Evolutionary conservation across 1,284 basidiomycete genomes (phyloP), one percentile per base, ranked within the genome.

Genomic region (Mycena sp.): DNA sequence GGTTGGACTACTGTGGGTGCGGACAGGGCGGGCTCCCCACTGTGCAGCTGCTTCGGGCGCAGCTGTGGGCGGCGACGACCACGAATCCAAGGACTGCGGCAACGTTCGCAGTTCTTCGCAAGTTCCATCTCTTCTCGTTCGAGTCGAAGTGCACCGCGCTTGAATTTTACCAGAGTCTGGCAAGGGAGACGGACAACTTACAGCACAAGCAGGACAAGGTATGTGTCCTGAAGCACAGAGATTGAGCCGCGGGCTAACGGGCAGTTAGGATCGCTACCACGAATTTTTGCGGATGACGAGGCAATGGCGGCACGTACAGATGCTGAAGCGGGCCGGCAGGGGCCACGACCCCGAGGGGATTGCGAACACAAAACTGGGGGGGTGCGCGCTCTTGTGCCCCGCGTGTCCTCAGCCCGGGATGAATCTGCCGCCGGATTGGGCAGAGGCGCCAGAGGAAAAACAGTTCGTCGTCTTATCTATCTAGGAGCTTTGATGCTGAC

Each of bases 1-100:
- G n/a, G 9, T 7, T 77, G 1, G 65, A 72, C 38, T 77, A 75
- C 61, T 78, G 77, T 45, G 64, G 61, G 14, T 78, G 76, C 43
- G 37, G 29, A 30, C 14, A 14, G 3, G 61, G 21, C 11, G 41
- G n/a, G 35, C 58, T 17, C 3, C 37, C 16, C 37, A 51, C 51
- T 3, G 45, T 58, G 12, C 69, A 70, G 41, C 64, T 70, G 10
- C 55, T 70, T 3, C 63, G 61, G 11, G 37, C 32, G 7, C 41
- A 50, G 10, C 58, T 62, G 19, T 70, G 51, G 21, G 66, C 69
- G 0, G 63, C 68, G 9, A 69, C 68, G 7, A 46, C 56, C 2
- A 50, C 51, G 16, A 60, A 40, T 28, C 74, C 71, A 0, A 61
- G 61, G 28, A 72, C 69, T 1, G 73, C 70, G 0, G 65, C 63